These are phyloP conservation scores for Yamadazyma sp. DNA, from an alignment of 805 yeast species.

Conservation along the genomic window DNA sequence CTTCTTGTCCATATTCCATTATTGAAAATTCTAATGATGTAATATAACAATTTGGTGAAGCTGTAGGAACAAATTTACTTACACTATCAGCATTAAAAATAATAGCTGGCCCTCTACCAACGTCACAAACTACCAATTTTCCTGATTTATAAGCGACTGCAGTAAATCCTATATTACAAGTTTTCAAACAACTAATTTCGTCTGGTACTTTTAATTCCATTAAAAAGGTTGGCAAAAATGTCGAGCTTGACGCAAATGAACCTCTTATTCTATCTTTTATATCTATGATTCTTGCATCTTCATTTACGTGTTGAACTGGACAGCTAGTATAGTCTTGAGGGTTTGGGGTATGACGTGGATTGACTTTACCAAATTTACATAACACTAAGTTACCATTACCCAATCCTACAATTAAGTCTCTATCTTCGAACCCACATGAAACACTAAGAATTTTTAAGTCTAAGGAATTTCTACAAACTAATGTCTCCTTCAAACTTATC, in stretches of 20 bases:
- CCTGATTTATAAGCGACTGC: constrained; percentile 79
- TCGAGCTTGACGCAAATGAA: constrained; percentile 23
- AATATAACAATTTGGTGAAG: constrained; percentile 33
- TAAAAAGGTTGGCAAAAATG: constrained; percentile 33
- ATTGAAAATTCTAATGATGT: constrained; percentile 73
- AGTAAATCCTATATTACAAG: constrained; percentile 80
- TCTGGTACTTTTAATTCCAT: constrained; percentile 34
- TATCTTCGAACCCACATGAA: constrained; percentile 75
- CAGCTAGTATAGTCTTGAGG: constrained; percentile 26
- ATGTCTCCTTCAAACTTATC: constrained; percentile 31
- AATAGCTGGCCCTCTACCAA: constrained; percentile 69
- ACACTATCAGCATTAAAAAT: constrained; percentile 43
- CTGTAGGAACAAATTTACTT: constrained; percentile 27
- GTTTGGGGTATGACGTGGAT: constrained; percentile 10
- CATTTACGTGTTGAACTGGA: constrained; percentile 29
- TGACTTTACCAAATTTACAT: constrained; percentile 60
- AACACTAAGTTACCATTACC: constrained; percentile 71
- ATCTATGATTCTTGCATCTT: constrained; percentile 41
- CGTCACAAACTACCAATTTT: constrained; percentile 67
- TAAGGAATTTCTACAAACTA: constrained; percentile 20
- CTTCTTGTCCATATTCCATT: constrained; percentile 63
- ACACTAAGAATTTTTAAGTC: constrained; percentile 45
- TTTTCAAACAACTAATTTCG: constrained; percentile 55
- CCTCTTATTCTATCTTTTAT: constrained; percentile 54
- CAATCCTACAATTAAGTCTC: constrained; percentile 69